These are phyloP conservation scores for Bacidia rubella DNA, from an alignment of 495 filamentous ascomycete species.

Conservation along the genomic window DNA sequence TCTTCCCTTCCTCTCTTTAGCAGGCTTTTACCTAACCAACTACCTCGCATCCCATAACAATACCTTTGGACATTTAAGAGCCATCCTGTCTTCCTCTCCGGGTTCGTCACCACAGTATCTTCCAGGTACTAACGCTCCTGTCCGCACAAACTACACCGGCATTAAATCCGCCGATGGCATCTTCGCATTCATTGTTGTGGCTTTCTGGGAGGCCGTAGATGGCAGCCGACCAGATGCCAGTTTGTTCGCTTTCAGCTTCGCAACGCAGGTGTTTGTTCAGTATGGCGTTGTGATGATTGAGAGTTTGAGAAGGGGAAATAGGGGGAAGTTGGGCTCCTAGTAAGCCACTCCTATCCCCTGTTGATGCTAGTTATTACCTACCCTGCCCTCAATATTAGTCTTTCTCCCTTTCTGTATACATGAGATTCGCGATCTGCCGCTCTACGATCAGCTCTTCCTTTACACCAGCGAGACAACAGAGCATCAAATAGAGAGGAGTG, in stretches of 20 bases:
- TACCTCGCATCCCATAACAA: conserved; percentile 31
- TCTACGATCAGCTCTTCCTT: no score
- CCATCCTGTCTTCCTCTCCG: no score
- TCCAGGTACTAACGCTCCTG: conserved; percentile 27
- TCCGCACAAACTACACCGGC: conserved; percentile 36
- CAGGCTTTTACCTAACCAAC: conserved; percentile 31
- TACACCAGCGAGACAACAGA: no score
- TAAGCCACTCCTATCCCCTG: conserved; percentile 21
- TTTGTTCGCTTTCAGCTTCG: conserved; percentile 36
- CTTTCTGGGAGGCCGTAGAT: conserved; percentile 45
- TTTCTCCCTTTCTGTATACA: no score
- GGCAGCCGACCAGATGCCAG: conserved; percentile 30
- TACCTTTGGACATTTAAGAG: conserved; percentile 20
- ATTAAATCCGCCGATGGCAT: conserved; percentile 33
- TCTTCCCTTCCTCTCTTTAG: conserved; percentile 30
- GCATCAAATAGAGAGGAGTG: no score
- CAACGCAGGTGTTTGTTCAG: conserved; percentile 40
- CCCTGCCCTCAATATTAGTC: neutral
- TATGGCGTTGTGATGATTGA: conserved; percentile 46
- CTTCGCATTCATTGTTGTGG: conserved; percentile 32
- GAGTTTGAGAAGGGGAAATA: conserved; percentile 40
- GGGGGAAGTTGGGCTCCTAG: conserved; percentile 37
- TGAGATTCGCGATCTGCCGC: no score
- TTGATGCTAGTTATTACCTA: conserved; percentile 1
- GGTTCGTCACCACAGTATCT: conserved; percentile 28